Evolutionary conservation across 1,284 basidiomycete species (phyloP).

Genomic region (Pseudozyma sp.): DNA sequence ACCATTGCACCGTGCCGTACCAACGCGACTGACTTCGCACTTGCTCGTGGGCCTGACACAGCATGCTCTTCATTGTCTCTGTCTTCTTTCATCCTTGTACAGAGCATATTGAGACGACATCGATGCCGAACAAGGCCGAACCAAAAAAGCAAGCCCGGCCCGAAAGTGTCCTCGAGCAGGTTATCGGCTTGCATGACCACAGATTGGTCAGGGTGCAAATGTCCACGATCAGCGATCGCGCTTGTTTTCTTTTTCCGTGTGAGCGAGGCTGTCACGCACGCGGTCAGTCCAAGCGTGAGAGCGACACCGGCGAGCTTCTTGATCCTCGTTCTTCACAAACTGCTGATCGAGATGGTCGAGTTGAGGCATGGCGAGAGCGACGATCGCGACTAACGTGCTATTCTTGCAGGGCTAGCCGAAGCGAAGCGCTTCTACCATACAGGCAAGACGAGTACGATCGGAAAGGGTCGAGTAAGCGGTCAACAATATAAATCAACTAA

Average conservation of each 20-base stretch:
- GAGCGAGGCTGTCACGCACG: slow-evolving; percentile 13
- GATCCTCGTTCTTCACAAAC: background rate
- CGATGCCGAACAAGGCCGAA: background rate
- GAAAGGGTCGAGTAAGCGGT: no score
- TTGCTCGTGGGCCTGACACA: no score
- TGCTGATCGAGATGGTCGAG: no score
- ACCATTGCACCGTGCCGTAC: background rate
- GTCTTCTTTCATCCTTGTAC: no score
- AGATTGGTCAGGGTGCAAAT: background rate
- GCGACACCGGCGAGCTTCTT: background rate
- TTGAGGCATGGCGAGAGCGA: no score
- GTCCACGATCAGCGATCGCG: slow-evolving; percentile 1
- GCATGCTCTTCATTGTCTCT: background rate
- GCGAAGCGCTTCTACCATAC: no score
- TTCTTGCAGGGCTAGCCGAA: no score
- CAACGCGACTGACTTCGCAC: no score
- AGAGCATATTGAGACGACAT: background rate
- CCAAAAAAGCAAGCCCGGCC: background rate
- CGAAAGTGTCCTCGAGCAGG: background rate
- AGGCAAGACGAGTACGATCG: no score
- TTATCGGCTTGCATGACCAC: background rate
- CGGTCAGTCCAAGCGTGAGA: background rate
- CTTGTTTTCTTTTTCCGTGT: background rate
- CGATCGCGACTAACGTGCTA: no score
- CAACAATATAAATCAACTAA: no score